Evolutionary conservation across 768 basidiomycete genomes (phyloP).

Genomic region (Russula virescens): DNA sequence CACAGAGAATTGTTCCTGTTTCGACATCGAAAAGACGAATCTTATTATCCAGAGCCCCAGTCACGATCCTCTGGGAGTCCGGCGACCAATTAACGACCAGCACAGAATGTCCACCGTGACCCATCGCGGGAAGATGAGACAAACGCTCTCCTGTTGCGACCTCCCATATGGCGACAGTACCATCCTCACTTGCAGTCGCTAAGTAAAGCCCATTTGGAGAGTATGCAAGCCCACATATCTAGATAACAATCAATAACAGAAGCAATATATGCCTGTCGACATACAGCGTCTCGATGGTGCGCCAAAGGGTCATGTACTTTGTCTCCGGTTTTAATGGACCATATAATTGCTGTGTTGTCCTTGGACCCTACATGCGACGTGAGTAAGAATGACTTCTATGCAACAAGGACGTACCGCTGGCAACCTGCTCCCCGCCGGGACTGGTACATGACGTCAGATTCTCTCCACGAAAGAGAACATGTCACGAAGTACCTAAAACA

Average conservation of each 20-base stretch:
- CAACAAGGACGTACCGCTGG: conserved; percentile 4
- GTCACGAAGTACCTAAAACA: conserved; percentile 11
- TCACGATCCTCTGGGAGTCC: conserved; percentile 8
- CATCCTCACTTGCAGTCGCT: conserved; percentile 45
- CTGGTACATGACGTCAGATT: neutral
- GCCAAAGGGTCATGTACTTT: neutral
- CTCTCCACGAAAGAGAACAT: neutral
- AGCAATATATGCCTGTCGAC: neutral
- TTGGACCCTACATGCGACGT: conserved; percentile 7
- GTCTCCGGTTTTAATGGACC: conserved; percentile 13
- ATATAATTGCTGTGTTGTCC: conserved; percentile 11
- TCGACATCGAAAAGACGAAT: conserved; percentile 17
- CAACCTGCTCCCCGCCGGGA: conserved; percentile 16
- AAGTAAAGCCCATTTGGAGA: conserved; percentile 24
- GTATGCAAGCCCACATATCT: conserved; percentile 16
- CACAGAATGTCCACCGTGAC: conserved; percentile 5
- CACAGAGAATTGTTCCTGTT: conserved; percentile 7
- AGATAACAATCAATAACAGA: neutral
- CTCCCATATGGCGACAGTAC: conserved; percentile 46
- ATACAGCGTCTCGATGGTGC: conserved; percentile 11
- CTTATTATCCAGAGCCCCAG: conserved; percentile 1
- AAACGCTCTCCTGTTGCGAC: conserved; percentile 40
- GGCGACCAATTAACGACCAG: conserved; percentile 10
- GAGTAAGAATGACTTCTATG: neutral
- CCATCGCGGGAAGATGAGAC: conserved; percentile 14